phyloP scores from a whole-genome alignment of 2,329 filamentous ascomycete genomes.

The Cercospora zeae-maydis region DNA sequence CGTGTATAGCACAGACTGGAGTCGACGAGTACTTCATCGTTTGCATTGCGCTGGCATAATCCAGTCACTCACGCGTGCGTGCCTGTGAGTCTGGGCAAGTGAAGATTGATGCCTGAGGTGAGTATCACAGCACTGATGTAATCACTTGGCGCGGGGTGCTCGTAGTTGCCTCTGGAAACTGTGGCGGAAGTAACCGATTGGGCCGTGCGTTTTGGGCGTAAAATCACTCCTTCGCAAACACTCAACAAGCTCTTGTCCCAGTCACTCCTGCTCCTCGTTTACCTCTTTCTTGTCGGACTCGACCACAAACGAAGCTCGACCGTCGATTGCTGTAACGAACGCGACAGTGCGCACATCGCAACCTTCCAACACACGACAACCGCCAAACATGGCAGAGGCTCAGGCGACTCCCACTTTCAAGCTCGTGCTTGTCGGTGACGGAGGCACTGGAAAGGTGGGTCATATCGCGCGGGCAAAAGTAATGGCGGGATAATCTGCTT shows the following conservation, averaged over 20 bases:
- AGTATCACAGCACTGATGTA: background rate
- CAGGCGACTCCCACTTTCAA: conserved; percentile 77
- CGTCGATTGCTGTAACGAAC: background rate
- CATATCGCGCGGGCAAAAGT: background rate
- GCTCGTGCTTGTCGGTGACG: conserved; percentile 98
- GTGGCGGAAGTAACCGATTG: background rate
- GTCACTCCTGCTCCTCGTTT: background rate
- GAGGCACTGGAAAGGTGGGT: conserved; percentile 97
- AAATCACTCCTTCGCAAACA: conserved; percentile 6
- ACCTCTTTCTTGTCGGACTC: background rate
- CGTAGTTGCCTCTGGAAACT: conserved; percentile 6
- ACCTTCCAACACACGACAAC: conserved; percentile 8
- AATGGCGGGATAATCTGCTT: background rate
- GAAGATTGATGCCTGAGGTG: background rate
- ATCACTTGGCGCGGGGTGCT: conserved; percentile 4
- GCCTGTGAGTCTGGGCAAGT: too few species aligned
- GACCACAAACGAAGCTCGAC: conserved; percentile 1
- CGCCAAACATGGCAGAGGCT: conserved; percentile 19
- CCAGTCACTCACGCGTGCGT: background rate
- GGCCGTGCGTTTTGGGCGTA: conserved; percentile 2
- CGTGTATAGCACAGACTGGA: background rate
- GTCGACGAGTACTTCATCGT: background rate
- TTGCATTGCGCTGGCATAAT: background rate
- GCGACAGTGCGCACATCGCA: conserved; percentile 4
- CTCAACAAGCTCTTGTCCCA: conserved; percentile 7